Evolutionary conservation across 257 asterid genomes (phyloP), one percentile per base, ranked within the genome.

Genomic region (Plantago elongata): DNA sequence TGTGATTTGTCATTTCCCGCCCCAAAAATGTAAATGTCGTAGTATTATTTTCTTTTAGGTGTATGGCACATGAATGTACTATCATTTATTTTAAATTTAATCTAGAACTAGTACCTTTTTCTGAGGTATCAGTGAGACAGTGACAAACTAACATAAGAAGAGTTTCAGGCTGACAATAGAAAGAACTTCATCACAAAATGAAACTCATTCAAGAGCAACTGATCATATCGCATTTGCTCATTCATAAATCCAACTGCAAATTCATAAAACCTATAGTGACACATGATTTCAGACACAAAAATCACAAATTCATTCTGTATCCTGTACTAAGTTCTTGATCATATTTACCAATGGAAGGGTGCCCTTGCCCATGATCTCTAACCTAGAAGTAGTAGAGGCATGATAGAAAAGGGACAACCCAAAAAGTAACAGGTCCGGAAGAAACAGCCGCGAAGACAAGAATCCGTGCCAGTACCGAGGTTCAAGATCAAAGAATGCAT

Each of bases 401-500:
- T 79, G 82, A 30, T 75, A 57, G 67, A 92, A 92, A 38, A 92
- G 94, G 18, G 97, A 79, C 45, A 92, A 75, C 16, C 96, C 99
- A 55, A 92, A 92, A 60, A 81, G 69, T 18, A 81, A 12, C 11
- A 92, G 91, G 67, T 92, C 97, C 0, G 96, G 99, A 55, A 89
- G 89, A 77, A 86, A 92, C 57, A 92, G 70, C 63, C 99, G 77
- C 8, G 99, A 92, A 1, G 99, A 92, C 76, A 92, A 79, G 77
- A 92, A 92, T 5, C 99, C 97, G 27, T 92, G 99, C 99, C 99
- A 92, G 66, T 84, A 89, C 44, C 91, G 87, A 37, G 99, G 97
- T 66, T 92, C 95, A 61, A 92, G 78, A 78, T 92, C 84, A 46
- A 92, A 92, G 70, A 92, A 92, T 0, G 99, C 95, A 56, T 82